Conservation (phyloP, 148 eudicot species). For the Rheum nobile region DNA sequence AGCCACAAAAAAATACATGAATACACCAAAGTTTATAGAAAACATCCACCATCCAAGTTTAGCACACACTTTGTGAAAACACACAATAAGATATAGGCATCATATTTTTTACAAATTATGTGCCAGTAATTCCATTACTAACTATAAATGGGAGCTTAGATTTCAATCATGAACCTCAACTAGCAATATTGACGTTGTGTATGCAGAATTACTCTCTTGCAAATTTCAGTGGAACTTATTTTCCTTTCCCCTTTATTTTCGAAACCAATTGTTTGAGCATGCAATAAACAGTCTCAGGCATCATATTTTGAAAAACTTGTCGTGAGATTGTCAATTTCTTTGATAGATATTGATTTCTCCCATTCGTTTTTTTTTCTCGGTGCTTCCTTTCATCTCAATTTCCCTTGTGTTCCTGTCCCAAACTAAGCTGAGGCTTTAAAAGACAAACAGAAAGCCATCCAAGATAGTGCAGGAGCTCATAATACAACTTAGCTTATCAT, state of each 20-base stretch:
- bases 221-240: not conserved
- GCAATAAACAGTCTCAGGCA: not conserved
- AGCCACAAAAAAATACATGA: not conserved
- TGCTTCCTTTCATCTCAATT: not conserved
- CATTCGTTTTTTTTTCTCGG: not conserved
- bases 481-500: not conserved
- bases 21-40: not conserved
- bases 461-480: not conserved
- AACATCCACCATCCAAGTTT: not conserved
- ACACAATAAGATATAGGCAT: not conserved
- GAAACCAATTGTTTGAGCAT: not conserved
- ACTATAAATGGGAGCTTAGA: not conserved
- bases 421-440: not conserved
- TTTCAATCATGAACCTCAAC: not conserved
- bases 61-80: not conserved
- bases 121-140: not conserved
- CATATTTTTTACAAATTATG: not conserved
- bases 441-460: not conserved
- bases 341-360: not conserved
- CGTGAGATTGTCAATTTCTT: not conserved
- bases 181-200: not conserved
- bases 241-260: not conserved
- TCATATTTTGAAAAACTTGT: not conserved
- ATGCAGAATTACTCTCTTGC: not conserved
- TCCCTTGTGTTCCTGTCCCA: not conserved